Percentiles rank a stretch among this genome's conserved stretches.
Evolutionary conservation across 2,329 filamentous ascomycete genomes (phyloP).

Genomic region (Epicoccum nigrum): DNA sequence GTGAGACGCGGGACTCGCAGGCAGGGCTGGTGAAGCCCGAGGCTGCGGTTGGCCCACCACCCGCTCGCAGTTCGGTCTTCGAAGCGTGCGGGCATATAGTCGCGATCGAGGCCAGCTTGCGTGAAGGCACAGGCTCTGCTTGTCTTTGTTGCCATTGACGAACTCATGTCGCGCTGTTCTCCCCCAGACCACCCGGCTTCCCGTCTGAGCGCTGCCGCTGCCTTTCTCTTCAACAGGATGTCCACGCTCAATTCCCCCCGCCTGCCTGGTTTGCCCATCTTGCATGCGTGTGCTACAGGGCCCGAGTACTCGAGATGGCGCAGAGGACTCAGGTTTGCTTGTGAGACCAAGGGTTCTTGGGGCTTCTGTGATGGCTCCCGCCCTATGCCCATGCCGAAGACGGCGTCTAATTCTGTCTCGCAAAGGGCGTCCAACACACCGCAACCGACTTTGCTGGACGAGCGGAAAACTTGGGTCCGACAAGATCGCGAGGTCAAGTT

Average conservation of each 20-base stretch:
- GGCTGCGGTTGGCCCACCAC: slow-evolving; percentile 17
- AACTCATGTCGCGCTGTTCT: slow-evolving; percentile 10
- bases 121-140: background rate
- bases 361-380: slow-evolving; percentile 40
- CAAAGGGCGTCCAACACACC: slow-evolving; percentile 22
- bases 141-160: slow-evolving; percentile 1
- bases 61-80: slow-evolving; percentile 14
- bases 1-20: slow-evolving; percentile 13
- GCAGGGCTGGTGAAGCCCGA: slow-evolving; percentile 19
- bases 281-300: slow-evolving; percentile 34
- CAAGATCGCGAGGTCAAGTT: slow-evolving; percentile 46
- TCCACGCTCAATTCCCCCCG: slow-evolving; percentile 13
- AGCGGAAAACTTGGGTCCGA: slow-evolving; percentile 43
- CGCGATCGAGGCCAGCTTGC: slow-evolving; percentile 4
- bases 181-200: slow-evolving; percentile 13
- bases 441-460: slow-evolving; percentile 42
- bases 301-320: slow-evolving; percentile 44
- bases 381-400: slow-evolving; percentile 45
- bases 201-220: slow-evolving; percentile 15
- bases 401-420: slow-evolving; percentile 29
- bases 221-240: slow-evolving; percentile 18
- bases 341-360: slow-evolving; percentile 42
- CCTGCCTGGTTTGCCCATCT: slow-evolving; percentile 38
- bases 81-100: slow-evolving; percentile 14
- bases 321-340: slow-evolving; percentile 38